Evolutionary conservation across 306 rosid genomes (phyloP).

Genomic region (Cicer pinnatifidum): DNA sequence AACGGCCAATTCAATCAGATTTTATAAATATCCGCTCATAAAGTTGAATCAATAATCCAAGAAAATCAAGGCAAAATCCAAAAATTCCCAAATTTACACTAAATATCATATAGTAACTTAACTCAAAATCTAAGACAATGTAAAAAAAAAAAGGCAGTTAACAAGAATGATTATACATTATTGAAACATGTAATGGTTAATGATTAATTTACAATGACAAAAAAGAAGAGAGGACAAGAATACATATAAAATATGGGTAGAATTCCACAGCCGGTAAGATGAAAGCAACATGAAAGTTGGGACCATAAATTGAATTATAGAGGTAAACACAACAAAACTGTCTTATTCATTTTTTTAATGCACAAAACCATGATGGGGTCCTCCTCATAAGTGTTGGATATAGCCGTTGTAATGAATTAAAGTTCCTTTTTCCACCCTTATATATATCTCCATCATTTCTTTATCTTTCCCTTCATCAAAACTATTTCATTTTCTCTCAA

Average conservation of each 20-base stretch:
- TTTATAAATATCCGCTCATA: not conserved
- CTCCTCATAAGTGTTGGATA: too few relatives aligned
- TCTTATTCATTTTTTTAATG: constrained; percentile 50
- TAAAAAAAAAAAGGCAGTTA: not conserved
- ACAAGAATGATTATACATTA: not conserved
- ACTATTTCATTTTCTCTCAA: too few relatives aligned
- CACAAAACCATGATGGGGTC: constrained; percentile 45
- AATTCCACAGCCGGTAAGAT: constrained; percentile 35
- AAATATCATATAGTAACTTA: not conserved
- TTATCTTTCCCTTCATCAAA: too few relatives aligned
- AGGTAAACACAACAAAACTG: constrained; percentile 57
- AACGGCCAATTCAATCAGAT: too few relatives aligned
- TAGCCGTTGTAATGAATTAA: too few relatives aligned
- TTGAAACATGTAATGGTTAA: constrained; percentile 41
- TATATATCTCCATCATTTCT: too few relatives aligned
- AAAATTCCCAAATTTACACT: not conserved
- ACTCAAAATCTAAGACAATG: constrained; percentile 11
- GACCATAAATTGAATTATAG: constrained; percentile 64
- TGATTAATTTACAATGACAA: constrained; percentile 28
- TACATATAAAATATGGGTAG: constrained; percentile 32
- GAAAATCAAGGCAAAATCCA: constrained; percentile 6
- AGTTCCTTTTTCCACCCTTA: too few relatives aligned
- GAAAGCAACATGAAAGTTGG: constrained; percentile 56
- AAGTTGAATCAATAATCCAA: constrained; percentile 22
- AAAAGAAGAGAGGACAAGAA: not conserved